phyloP scores from a whole-genome alignment of 352 stramenopile genomes.

The Phytophthora podocarpi region DNA sequence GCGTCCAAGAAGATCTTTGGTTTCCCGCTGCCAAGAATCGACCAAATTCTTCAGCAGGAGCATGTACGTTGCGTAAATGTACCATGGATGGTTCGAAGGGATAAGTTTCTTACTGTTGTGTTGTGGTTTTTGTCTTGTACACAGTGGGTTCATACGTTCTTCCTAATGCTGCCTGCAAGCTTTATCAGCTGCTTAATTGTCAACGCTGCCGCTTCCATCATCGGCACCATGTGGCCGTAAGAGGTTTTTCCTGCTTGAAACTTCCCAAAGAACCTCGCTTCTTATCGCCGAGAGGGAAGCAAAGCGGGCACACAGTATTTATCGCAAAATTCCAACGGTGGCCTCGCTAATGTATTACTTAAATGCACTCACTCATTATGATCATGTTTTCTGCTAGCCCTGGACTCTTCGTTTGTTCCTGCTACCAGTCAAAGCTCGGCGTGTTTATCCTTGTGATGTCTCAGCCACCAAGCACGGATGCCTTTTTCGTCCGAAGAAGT shows the following conservation, averaged over 20 bases:
- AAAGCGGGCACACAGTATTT: constrained; percentile 26
- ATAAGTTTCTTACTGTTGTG: constrained; percentile 12
- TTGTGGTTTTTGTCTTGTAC: constrained; percentile 20
- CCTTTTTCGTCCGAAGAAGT: constrained; percentile 25
- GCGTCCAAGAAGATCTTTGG: constrained; percentile 69
- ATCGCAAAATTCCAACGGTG: constrained; percentile 29
- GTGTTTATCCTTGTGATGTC: constrained; percentile 31
- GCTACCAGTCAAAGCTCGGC: constrained; percentile 11
- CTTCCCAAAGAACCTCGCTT: constrained; percentile 5
- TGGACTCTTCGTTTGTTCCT: neutral
- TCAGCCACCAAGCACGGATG: constrained; percentile 25
- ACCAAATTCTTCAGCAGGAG: constrained; percentile 79
- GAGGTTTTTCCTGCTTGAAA: constrained; percentile 11
- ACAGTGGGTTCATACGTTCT: constrained; percentile 79
- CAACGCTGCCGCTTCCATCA: constrained; percentile 73
- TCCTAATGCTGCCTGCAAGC: constrained; percentile 81
- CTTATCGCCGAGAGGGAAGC: constrained; percentile 12
- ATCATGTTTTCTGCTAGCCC: neutral
- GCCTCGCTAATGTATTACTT: constrained; percentile 38
- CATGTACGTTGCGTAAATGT: constrained; percentile 73
- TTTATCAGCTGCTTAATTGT: constrained; percentile 84
- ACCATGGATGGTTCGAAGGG: neutral
- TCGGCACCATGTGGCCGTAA: constrained; percentile 82
- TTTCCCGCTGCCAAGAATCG: constrained; percentile 56
- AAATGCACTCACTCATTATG: constrained; percentile 27